Percentiles rank a stretch among this genome's conserved stretches.
Evolutionary conservation across 305 asterid species (phyloP).

Genomic region (Fraxinus angustifolia): DNA sequence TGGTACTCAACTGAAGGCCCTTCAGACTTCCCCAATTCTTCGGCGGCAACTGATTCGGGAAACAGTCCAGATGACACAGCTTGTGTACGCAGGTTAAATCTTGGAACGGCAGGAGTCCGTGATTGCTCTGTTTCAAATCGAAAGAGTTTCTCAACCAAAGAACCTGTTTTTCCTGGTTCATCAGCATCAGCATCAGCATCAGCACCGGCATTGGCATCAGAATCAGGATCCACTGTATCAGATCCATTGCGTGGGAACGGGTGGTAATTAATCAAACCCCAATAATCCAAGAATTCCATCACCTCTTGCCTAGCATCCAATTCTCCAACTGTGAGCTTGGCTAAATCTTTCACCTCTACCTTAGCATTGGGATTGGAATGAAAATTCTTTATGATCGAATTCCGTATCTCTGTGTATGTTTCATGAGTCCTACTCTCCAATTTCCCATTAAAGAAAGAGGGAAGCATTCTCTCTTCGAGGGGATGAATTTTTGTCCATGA

Average conservation of each 20-base stretch:
- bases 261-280: slow-evolving; percentile 97
- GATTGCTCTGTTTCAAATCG: slow-evolving; percentile 68
- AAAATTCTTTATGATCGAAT: slow-evolving; percentile 79
- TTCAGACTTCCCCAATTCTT: slow-evolving; percentile 86
- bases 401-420: slow-evolving; percentile 79
- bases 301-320: slow-evolving; percentile 80
- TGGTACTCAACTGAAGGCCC: slow-evolving; percentile 88
- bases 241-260: slow-evolving; percentile 67
- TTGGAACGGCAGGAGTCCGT: slow-evolving; percentile 49
- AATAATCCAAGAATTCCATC: slow-evolving; percentile 93
- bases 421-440: slow-evolving; percentile 66
- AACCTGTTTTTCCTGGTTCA: slow-evolving; percentile 37
- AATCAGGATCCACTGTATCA: slow-evolving; percentile 33
- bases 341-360: slow-evolving; percentile 64
- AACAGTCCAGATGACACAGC: slow-evolving; percentile 60
- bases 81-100: slow-evolving; percentile 45
- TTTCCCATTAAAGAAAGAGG: slow-evolving; percentile 84
- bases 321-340: slow-evolving; percentile 75
- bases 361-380: slow-evolving; percentile 55
- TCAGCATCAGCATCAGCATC: slow-evolving; percentile 32
- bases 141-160: slow-evolving; percentile 62
- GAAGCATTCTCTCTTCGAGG: slow-evolving; percentile 76
- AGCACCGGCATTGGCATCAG: slow-evolving; percentile 27
- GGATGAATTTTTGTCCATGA: slow-evolving; percentile 83
- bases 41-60: slow-evolving; percentile 68